Base-by-base conservation (phyloP, 768 basidiomycete genomes). In the Mycena venus region DNA sequence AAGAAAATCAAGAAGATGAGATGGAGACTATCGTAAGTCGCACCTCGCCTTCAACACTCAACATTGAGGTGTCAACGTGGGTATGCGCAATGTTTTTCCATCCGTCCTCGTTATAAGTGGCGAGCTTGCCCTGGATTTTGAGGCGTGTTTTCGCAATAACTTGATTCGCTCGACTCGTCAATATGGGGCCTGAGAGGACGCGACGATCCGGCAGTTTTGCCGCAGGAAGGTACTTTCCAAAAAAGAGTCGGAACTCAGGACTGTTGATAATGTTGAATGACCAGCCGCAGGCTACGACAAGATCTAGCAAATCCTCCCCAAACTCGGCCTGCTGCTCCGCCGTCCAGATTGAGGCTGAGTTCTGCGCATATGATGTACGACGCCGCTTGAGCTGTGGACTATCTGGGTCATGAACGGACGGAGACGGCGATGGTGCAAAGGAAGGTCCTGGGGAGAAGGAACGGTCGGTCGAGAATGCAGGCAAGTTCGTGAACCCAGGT, bases 31-130 rank as follows among this genome's bases (percentile, higher is more conserved):
- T n/a, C n/a, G n/a, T n/a, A n/a, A n/a, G n/a, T n/a, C n/a, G n/a
- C n/a, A 82, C 82, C 64, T 72, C 49, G 49, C 73, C 70, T 19
- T 81, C 78, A 4, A 81, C 80, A 31, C 55, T 81, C 42, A 11
- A 81, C 80, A 42, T 84, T 23, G n/a, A 9, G 11, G 5, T 53
- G 51, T 36, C 9, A 21, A 59, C 85, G 42, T 71, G 38, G 10
- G 71, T 74, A 47, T 80, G 80, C 11, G 78, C 73, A n/a, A 79
- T 67, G 68, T 82, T 82, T 68, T 80, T 83, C 80, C 80, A 83
- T 7, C 83, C 80, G 68, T 84, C 82, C 32, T 79, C 80, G 42
- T 78, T 75, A 11, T 80, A 79, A 3, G 79, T 82, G 8, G 73
- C 81, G 23, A 74, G 32, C 31, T 75, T 67, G 23, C 77, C 80